These are phyloP conservation scores for Rubroboletus satanas DNA, from an alignment of 768 basidiomycete genomes.

Conservation along the genomic window DNA sequence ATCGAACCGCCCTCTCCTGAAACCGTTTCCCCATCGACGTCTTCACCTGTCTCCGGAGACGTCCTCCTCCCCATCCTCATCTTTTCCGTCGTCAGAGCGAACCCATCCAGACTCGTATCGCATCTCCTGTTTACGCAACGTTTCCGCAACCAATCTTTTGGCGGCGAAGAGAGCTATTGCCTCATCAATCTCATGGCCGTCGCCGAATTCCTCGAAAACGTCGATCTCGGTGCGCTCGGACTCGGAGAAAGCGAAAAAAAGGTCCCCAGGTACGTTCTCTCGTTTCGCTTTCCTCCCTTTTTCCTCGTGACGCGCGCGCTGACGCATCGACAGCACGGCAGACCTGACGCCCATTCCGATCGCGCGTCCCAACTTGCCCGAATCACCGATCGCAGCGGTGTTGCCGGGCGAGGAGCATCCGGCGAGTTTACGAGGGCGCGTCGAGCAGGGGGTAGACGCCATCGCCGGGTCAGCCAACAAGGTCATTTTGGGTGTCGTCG, in stretches of 20 bases:
- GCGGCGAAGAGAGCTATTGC: conserved; percentile 84
- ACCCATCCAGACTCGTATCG: conserved; percentile 75
- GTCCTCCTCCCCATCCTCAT: conserved; percentile 92
- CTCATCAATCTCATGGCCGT: conserved; percentile 94
- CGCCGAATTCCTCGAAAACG: conserved; percentile 92
- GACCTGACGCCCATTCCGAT: conserved; percentile 81
- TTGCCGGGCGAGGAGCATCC: conserved; percentile 47
- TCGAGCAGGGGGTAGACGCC: conserved; percentile 76
- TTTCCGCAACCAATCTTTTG: conserved; percentile 29
- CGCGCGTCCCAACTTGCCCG: conserved; percentile 44
- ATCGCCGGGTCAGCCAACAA: conserved; percentile 80
- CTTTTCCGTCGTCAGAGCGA: conserved; percentile 88
- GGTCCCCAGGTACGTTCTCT: conserved; percentile 48
- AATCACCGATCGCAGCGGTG: conserved; percentile 36
- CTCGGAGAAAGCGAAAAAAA: conserved; percentile 56
- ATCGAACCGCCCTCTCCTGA: conserved; percentile 11
- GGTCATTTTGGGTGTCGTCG: conserved; percentile 79
- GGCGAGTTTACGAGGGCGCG: conserved; percentile 63
- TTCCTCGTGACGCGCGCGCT: neutral
- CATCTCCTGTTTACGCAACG: conserved; percentile 39
- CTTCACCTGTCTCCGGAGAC: conserved; percentile 74
- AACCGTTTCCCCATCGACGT: conserved; percentile 8
- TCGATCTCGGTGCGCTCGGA: conserved; percentile 73
- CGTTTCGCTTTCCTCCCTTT: too few relatives aligned
- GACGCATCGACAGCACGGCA: conserved; percentile 49